Evolutionary conservation across 148 eudicot species (phyloP), one percentile per base, ranked within the genome.

Genomic region (Vaccinium macrocarpon): DNA sequence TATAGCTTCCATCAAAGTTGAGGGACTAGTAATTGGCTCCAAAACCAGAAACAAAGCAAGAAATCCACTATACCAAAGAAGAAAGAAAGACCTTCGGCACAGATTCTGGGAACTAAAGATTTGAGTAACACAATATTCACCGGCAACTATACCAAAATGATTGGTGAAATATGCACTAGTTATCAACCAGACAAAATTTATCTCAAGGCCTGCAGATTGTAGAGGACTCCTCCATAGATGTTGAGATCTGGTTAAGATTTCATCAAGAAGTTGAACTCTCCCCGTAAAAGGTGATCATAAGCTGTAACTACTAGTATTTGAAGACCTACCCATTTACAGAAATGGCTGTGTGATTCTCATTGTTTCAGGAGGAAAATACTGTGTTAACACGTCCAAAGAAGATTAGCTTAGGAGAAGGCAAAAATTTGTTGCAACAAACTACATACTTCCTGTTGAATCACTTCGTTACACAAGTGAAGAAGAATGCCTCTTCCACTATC

Each of bases 401-500:
- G 76, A 35, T 71, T 70, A 70, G 74, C 19, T 15, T 70, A 38
- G 15, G 21, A 71, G 2, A 71, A 29, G 76, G 49, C n/a, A 71
- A 16, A 32, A 32, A 2, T 32, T 29, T 32, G 5, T 71, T 13
- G 49, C 49, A 71, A 25, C 21, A 75, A 25, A 46, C 53, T 74
- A 82, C 91, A 83, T 88, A 92, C 94, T 89, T 92, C 94, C 84
- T 92, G 93, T 88, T 92, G 93, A 88, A 89, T 87, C 86, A 90
- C 92, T 56, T 93, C 98, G 84, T 94, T 90, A 82, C 93, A 90
- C 76, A 90, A 86, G 87, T 92, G 93, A 66, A 92, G 91, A 88
- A 95, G 97, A 81, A 96, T 95, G 87, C 98, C 98, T 85, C 86
- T 92, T 88, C 98, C 97, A 83, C 97, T 92, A 87, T 94, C 98